phyloP scores from a whole-genome alignment of 495 filamentous ascomycete species.

The Glarea lozoyensis region DNA sequence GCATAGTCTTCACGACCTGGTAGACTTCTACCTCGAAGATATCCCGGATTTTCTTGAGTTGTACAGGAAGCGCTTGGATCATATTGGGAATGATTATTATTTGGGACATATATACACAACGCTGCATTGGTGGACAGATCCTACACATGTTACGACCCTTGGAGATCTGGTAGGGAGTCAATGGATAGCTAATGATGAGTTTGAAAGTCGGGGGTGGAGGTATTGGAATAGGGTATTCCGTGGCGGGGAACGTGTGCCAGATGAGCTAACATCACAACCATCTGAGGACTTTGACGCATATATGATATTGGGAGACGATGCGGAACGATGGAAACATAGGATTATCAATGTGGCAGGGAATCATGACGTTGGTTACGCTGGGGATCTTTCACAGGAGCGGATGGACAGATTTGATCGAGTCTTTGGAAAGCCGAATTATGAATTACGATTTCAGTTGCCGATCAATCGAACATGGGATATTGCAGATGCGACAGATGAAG shows the following conservation, averaged over 20 bases:
- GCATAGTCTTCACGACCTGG: conserved; percentile 32
- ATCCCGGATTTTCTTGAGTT: conserved; percentile 52
- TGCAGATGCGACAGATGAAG: conserved; percentile 1
- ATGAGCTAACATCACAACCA: conserved; percentile 43
- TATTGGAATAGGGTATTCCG: conserved; percentile 80
- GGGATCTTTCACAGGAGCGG: conserved; percentile 65
- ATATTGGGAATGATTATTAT: conserved; percentile 91
- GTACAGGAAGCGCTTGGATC: conserved; percentile 70
- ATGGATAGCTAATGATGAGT: conserved; percentile 85
- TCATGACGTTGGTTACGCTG: conserved; percentile 93
- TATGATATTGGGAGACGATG: conserved; percentile 41
- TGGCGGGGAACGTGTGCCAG: conserved; percentile 56
- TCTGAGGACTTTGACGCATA: conserved; percentile 38
- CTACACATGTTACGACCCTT: conserved; percentile 82
- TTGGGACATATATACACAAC: conserved; percentile 89
- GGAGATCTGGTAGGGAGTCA: conserved; percentile 94
- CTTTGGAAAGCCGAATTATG: conserved; percentile 86
- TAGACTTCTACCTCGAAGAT: conserved; percentile 50
- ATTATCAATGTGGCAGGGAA: conserved; percentile 89
- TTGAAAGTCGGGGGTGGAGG: conserved; percentile 54
- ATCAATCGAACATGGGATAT: conserved; percentile 22
- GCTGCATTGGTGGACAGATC: conserved; percentile 66
- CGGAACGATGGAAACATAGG: conserved; percentile 54
- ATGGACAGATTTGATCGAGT: conserved; percentile 69
- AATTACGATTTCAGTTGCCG: conserved; percentile 62